Conservation (phyloP, 2,329 filamentous ascomycete genomes). For the Zasmidium cellare region DNA sequence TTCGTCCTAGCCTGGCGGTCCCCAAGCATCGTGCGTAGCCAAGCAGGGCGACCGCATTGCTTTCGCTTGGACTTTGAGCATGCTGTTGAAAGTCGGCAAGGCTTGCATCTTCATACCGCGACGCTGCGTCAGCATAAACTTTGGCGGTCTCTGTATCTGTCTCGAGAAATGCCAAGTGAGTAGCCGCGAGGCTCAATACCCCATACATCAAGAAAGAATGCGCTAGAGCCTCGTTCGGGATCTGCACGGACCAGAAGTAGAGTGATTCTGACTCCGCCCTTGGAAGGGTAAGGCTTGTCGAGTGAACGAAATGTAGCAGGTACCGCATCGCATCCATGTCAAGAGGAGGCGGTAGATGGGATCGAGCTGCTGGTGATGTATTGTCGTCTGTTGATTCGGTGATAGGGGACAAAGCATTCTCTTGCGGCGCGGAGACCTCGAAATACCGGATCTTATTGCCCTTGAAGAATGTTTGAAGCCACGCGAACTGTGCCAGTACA, state of each 20-base stretch:
- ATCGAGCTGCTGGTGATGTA: too few species aligned
- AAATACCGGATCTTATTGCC: constrained; percentile 23
- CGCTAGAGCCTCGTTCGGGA: neutral
- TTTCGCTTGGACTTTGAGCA: neutral
- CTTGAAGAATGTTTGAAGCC: constrained; percentile 23
- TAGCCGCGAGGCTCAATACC: constrained; percentile 1
- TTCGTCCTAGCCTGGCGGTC: too few species aligned
- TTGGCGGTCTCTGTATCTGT: neutral
- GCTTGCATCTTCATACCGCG: neutral
- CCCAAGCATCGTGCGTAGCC: neutral
- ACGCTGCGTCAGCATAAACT: neutral
- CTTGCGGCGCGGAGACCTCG: constrained; percentile 23
- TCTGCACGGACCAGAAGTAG: neutral
- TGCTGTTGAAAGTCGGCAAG: constrained; percentile 1
- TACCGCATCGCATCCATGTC: constrained; percentile 5
- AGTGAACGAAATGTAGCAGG: neutral
- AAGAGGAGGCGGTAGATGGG: neutral
- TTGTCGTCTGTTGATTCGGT: neutral
- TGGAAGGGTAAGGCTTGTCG: neutral
- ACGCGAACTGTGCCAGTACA: constrained; percentile 13
- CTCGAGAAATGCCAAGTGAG: neutral
- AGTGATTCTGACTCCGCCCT: neutral
- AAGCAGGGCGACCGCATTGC: constrained; percentile 1
- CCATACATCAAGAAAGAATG: constrained; percentile 7
- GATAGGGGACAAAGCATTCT: neutral